Evolutionary conservation across 495 filamentous ascomycete genomes (phyloP).

Genomic region (Aspergillus diversus): DNA sequence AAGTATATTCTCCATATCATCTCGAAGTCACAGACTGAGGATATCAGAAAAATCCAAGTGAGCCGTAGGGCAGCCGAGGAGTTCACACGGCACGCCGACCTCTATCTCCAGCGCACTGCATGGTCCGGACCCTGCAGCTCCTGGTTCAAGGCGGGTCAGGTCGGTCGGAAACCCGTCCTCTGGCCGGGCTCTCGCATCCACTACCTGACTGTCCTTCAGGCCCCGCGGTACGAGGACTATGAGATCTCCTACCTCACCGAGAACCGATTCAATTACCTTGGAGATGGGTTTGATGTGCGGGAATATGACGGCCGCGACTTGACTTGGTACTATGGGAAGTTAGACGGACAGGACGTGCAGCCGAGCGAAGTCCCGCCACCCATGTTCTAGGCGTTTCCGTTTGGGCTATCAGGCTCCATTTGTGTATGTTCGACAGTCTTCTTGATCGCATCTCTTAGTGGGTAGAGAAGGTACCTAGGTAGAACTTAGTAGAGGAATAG

Average conservation of each 20-base stretch:
- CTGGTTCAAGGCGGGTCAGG: neutral
- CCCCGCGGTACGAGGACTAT: neutral
- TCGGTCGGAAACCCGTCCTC: neutral
- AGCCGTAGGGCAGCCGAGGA: neutral
- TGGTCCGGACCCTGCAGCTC: neutral
- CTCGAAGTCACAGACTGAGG: neutral
- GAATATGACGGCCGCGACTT: neutral
- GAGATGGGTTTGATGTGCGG: constrained; percentile 1
- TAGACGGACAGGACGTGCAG: neutral
- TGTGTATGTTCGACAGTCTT: too few relatives aligned
- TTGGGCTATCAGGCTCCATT: too few relatives aligned
- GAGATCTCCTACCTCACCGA: neutral
- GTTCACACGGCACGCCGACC: neutral
- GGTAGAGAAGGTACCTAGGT: too few relatives aligned
- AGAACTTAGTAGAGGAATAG: too few relatives aligned
- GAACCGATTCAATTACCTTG: constrained; percentile 1
- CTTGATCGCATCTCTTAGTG: too few relatives aligned
- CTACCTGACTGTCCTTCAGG: neutral
- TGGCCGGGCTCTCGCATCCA: neutral
- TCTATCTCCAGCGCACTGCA: neutral
- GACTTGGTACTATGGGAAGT: neutral
- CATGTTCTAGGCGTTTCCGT: neutral
- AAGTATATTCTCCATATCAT: neutral
- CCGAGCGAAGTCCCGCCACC: neutral
- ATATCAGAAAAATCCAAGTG: neutral